Percentiles rank a stretch among this genome's conserved stretches.
Evolutionary conservation across 768 basidiomycete genomes (phyloP).

Genomic region (Trametopsis cervina): DNA sequence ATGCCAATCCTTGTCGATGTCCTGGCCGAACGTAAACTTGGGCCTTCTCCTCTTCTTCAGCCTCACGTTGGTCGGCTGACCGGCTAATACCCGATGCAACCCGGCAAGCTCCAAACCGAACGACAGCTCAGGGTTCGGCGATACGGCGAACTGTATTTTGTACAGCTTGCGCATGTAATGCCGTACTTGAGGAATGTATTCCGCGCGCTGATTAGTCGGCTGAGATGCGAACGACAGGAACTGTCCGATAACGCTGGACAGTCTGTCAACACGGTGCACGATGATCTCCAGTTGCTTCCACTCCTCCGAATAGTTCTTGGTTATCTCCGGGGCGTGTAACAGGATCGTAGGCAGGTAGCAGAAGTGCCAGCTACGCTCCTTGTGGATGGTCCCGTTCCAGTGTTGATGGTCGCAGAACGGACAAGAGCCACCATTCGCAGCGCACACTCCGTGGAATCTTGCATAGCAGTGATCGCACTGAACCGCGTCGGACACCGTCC

Average conservation of each 20-base stretch:
- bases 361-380: conserved; percentile 80
- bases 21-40: conserved; percentile 70
- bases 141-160: conserved; percentile 85
- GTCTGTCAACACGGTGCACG: conserved; percentile 71
- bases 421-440: conserved; percentile 84
- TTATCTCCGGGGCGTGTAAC: conserved; percentile 67
- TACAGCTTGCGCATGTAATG: conserved; percentile 90
- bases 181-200: conserved; percentile 76
- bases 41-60: conserved; percentile 53
- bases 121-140: conserved; percentile 72
- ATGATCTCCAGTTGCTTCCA: conserved; percentile 78
- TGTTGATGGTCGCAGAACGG: conserved; percentile 90
- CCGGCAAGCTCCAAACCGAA: conserved; percentile 80
- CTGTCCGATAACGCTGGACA: conserved; percentile 70
- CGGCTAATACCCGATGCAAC: conserved; percentile 73
- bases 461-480: conserved; percentile 89
- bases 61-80: conserved; percentile 44
- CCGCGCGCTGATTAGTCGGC: conserved; percentile 62
- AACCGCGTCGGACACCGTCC: conserved; percentile 72
- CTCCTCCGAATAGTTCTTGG: conserved; percentile 70
- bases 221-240: conserved; percentile 70
- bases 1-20: conserved; percentile 63
- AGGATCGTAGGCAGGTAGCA: conserved; percentile 71
- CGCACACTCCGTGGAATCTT: conserved; percentile 79
- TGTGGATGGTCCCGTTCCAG: conserved; percentile 82